Evolutionary conservation across 2,329 filamentous ascomycete species (phyloP).

Genomic region (Claviceps spartinae): DNA sequence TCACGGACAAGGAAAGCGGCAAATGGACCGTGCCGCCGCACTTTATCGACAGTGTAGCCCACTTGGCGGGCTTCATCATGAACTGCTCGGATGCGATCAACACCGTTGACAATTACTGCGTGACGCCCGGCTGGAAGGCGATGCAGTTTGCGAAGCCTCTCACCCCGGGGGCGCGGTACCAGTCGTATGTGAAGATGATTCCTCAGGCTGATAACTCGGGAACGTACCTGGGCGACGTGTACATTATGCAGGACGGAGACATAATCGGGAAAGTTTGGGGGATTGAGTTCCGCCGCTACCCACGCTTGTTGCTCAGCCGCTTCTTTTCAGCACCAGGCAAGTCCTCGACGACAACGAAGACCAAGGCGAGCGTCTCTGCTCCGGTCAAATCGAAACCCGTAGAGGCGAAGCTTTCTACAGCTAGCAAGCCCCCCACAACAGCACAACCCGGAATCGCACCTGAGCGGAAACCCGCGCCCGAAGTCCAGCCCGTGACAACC

Average conservation of each 20-base stretch:
- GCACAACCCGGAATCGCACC: background rate
- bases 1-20: conserved; percentile 7
- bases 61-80: conserved; percentile 47
- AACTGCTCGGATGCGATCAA: conserved; percentile 42
- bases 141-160: conserved; percentile 37
- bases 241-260: conserved; percentile 37
- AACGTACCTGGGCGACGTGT: conserved; percentile 36
- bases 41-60: conserved; percentile 45
- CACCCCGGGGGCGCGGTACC: conserved; percentile 32
- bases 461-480: background rate
- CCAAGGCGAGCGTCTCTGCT: background rate
- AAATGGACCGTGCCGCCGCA: conserved; percentile 38
- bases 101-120: conserved; percentile 37
- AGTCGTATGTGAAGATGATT: conserved; percentile 46
- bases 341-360: conserved; percentile 9
- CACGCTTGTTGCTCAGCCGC: conserved; percentile 51
- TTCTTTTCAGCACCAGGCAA: conserved; percentile 36
- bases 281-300: conserved; percentile 53
- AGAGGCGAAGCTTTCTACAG: background rate
- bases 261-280: conserved; percentile 38
- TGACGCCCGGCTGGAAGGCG: conserved; percentile 43
- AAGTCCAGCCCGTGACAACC: background rate
- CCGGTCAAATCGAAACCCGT: background rate
- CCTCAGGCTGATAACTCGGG: conserved; percentile 28
- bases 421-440: background rate